phyloP scores from a whole-genome alignment of 129 eudicot genomes.

The Helichrysum umbraculigerum region DNA sequence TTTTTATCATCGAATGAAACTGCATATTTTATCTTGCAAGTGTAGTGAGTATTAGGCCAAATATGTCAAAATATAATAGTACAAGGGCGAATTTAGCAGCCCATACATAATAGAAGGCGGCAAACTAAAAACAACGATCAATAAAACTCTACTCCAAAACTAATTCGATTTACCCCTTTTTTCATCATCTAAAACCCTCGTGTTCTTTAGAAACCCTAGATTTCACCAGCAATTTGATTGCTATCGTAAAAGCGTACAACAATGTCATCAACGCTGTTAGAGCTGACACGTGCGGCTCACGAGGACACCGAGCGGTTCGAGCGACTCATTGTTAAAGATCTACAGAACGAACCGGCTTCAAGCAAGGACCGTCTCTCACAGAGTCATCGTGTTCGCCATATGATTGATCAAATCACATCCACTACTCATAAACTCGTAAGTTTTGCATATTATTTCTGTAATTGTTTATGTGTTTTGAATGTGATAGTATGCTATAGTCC shows the following conservation, averaged over 20 bases:
- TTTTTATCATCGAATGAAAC: too few relatives aligned
- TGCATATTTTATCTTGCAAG: too few relatives aligned
- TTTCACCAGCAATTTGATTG: background rate
- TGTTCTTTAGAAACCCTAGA: slow-evolving; percentile 40
- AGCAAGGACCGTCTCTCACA: slow-evolving; percentile 75
- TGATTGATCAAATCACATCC: slow-evolving; percentile 75
- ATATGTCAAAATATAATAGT: too few relatives aligned
- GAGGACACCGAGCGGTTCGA: slow-evolving; percentile 95
- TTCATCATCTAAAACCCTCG: slow-evolving; percentile 28
- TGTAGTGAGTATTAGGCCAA: too few relatives aligned
- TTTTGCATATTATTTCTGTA: background rate
- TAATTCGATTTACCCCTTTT: background rate
- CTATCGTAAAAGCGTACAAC: slow-evolving; percentile 1
- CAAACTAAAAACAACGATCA: too few relatives aligned
- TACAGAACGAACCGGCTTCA: slow-evolving; percentile 78
- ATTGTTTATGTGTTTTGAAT: background rate
- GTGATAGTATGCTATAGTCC: background rate
- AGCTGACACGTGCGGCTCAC: slow-evolving; percentile 86
- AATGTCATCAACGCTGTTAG: slow-evolving; percentile 95
- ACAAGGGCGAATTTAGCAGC: too few relatives aligned
- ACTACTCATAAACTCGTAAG: slow-evolving; percentile 73
- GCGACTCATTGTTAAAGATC: slow-evolving; percentile 76
- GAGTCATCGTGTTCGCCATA: slow-evolving; percentile 91
- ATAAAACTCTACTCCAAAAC: too few relatives aligned
- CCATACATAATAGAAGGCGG: background rate